Percentiles rank a stretch among this genome's conserved stretches.
Evolutionary conservation across 2,329 filamentous ascomycete genomes (phyloP).

Genomic region (Colletotrichum tofieldiae): DNA sequence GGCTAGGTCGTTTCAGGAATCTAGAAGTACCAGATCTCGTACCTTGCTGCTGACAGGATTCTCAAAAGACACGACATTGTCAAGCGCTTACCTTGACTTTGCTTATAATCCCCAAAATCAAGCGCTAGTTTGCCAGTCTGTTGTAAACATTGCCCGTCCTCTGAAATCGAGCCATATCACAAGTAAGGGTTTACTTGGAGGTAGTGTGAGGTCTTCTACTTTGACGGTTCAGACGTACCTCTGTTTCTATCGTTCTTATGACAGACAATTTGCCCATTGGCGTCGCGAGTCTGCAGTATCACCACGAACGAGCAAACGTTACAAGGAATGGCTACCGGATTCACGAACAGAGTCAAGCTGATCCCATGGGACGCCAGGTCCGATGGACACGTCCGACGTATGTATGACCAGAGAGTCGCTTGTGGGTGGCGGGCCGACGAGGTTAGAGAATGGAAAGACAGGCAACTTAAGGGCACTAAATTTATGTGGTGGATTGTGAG

Average conservation of each 20-base stretch:
- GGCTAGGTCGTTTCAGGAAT: neutral
- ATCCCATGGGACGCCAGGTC: slow-evolving; percentile 62
- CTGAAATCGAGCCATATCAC: neutral
- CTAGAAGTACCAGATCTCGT: neutral
- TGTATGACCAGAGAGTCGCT: slow-evolving; percentile 60
- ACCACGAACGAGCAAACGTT: neutral
- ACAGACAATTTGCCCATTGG: neutral
- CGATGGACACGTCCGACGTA: slow-evolving; percentile 56
- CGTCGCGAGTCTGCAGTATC: neutral
- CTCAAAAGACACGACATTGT: neutral
- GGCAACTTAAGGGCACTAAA: slow-evolving; percentile 45
- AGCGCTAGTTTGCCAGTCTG: neutral
- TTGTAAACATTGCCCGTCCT: no score
- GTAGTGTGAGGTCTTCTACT: neutral
- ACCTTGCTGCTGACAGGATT: neutral
- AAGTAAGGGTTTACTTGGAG: neutral
- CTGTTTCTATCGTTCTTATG: neutral
- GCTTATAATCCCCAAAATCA: neutral
- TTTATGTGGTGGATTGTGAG: neutral
- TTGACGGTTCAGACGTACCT: neutral
- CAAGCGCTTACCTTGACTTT: neutral
- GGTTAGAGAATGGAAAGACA: slow-evolving; percentile 54
- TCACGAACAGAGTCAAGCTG: slow-evolving; percentile 50
- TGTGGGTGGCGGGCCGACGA: slow-evolving; percentile 61
- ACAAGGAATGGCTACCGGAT: neutral